Conservation (phyloP, 1,284 basidiomycete species). For the Bjerkandera adusta region DNA sequence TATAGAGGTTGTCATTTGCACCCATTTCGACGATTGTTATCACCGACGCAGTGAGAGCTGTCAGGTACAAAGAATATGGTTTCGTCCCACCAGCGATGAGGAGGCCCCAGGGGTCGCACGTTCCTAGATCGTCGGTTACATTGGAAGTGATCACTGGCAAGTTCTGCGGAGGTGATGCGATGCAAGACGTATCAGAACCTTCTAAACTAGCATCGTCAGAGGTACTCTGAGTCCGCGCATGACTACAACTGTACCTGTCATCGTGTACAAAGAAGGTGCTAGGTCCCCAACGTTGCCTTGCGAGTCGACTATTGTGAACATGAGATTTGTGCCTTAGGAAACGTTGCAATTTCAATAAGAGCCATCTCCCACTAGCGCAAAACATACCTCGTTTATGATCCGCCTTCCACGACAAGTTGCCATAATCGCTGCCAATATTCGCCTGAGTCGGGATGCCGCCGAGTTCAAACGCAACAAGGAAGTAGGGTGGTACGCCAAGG, state of each 20-base stretch:
- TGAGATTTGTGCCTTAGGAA: slow-evolving; percentile 2
- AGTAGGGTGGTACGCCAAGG: slow-evolving; percentile 42
- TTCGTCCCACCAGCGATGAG: slow-evolving; percentile 42
- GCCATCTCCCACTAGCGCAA: slow-evolving; percentile 20
- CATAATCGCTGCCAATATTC: slow-evolving; percentile 37
- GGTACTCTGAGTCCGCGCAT: neutral
- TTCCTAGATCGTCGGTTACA: slow-evolving; percentile 37
- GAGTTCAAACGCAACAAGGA: slow-evolving; percentile 44
- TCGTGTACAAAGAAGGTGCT: neutral
- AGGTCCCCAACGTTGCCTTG: slow-evolving; percentile 7
- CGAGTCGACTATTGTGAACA: slow-evolving; percentile 6
- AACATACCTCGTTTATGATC: slow-evolving; percentile 41
- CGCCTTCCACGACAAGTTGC: slow-evolving; percentile 41
- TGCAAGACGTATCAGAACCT: slow-evolving; percentile 36
- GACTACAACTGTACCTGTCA: slow-evolving; percentile 8
- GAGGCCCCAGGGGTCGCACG: slow-evolving; percentile 48
- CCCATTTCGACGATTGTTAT: slow-evolving; percentile 43
- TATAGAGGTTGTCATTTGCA: slow-evolving; percentile 38
- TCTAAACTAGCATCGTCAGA: slow-evolving; percentile 20
- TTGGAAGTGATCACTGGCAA: slow-evolving; percentile 41
- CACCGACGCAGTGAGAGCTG: slow-evolving; percentile 36
- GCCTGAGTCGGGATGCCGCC: slow-evolving; percentile 40
- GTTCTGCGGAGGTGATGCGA: slow-evolving; percentile 34
- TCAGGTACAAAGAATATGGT: slow-evolving; percentile 47
- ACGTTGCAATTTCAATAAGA: too few relatives aligned